These are phyloP conservation scores for Xanthoparmelia taractica DNA, from an alignment of 495 filamentous ascomycete genomes.

Conservation along the genomic window DNA sequence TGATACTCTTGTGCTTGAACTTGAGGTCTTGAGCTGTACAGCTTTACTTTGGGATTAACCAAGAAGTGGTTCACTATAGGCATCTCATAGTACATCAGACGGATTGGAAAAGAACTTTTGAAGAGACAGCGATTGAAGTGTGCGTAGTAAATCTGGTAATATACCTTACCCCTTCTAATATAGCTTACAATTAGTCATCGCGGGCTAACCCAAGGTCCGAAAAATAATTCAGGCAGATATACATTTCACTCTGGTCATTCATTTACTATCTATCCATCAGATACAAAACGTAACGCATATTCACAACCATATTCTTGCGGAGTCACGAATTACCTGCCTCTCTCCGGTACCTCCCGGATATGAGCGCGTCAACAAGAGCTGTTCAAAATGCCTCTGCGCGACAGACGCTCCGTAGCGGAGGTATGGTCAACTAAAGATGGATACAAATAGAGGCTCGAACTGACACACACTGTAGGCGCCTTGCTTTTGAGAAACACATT, in stretches of 20 bases:
- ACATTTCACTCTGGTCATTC: not conserved
- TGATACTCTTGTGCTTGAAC: no score
- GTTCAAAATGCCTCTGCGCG: slow-evolving; percentile 51
- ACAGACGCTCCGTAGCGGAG: slow-evolving; percentile 44
- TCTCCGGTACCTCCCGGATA: slow-evolving; percentile 22
- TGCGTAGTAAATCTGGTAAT: no score
- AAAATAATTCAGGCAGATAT: not conserved
- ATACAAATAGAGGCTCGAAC: slow-evolving; percentile 14
- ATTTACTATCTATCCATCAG: not conserved
- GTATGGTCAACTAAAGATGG: slow-evolving; percentile 28
- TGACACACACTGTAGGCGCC: slow-evolving; percentile 29
- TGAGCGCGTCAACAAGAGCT: slow-evolving; percentile 55
- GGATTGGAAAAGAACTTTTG: no score
- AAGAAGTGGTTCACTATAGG: no score
- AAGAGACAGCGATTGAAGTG: no score
- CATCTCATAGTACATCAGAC: no score
- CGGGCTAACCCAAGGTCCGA: no score
- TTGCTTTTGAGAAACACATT: slow-evolving; percentile 31
- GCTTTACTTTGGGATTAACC: no score
- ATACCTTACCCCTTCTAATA: no score
- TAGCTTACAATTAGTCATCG: no score
- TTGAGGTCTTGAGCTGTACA: no score
- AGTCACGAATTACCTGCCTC: not conserved
- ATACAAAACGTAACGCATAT: not conserved
- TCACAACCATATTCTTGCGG: not conserved